phyloP scores from a whole-genome alignment of 1,139 yeast species.

The Yamadazyma atmosphaerica region DNA sequence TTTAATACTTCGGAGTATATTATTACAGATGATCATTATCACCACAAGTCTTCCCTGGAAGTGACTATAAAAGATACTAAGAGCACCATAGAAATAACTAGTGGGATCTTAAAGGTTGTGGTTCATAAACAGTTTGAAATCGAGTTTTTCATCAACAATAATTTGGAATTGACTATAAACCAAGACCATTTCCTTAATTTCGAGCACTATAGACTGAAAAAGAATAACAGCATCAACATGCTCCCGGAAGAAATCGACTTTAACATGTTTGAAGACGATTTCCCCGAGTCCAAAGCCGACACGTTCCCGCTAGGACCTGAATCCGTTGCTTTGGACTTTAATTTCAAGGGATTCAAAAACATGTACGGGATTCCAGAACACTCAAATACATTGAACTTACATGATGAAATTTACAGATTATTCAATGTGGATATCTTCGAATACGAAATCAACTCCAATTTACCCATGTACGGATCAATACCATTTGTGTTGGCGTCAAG shows the following conservation, averaged over 20 bases:
- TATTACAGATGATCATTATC: conserved; percentile 1
- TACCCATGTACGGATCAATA: conserved; percentile 94
- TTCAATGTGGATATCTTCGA: conserved; percentile 94
- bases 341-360: conserved; percentile 56
- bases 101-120: conserved; percentile 3
- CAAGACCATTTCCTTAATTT: conserved; percentile 68
- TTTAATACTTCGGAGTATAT: conserved; percentile 50
- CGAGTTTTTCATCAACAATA: conserved; percentile 43
- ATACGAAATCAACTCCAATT: conserved; percentile 75
- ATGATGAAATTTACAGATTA: conserved; percentile 78
- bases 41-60: background rate
- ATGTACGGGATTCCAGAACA: conserved; percentile 96
- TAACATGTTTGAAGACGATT: conserved; percentile 60
- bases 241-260: conserved; percentile 56
- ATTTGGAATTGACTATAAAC: conserved; percentile 58
- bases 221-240: conserved; percentile 39
- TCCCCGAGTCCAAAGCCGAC: conserved; percentile 62
- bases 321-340: conserved; percentile 76
- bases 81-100: background rate
- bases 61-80: background rate
- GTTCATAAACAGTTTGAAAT: conserved; percentile 43
- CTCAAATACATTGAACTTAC: conserved; percentile 73
- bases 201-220: conserved; percentile 68
- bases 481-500: conserved; percentile 80
- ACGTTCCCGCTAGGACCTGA: conserved; percentile 84